phyloP scores from a whole-genome alignment of 1,284 basidiomycete genomes.

The Melampsora americana region DNA sequence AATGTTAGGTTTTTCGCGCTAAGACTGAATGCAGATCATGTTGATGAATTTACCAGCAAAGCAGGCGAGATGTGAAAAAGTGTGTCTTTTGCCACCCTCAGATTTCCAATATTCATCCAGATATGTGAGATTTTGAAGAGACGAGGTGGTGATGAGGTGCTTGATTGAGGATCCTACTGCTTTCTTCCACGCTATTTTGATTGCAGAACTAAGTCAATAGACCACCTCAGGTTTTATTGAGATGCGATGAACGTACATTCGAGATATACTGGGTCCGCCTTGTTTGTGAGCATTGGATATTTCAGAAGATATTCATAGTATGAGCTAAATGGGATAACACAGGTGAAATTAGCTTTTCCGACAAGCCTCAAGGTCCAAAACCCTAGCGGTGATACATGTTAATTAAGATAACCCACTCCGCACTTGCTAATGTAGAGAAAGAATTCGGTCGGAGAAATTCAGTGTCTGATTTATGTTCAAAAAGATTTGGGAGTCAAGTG shows the following conservation, averaged over 20 bases:
- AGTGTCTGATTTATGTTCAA: too few species aligned
- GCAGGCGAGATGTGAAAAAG: conserved; percentile 42
- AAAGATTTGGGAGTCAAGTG: too few species aligned
- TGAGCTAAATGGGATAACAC: conserved; percentile 15
- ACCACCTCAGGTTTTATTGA: neutral
- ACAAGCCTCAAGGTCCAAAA: neutral
- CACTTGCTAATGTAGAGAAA: conserved; percentile 8
- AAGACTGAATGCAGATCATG: neutral
- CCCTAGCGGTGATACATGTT: neutral
- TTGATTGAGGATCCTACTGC: conserved; percentile 42
- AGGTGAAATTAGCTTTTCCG: too few species aligned
- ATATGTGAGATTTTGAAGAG: conserved; percentile 25
- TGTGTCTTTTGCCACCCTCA: neutral
- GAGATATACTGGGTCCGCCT: conserved; percentile 23
- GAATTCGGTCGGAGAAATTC: neutral
- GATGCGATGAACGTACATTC: neutral
- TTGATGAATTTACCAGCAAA: conserved; percentile 17
- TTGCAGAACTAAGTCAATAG: neutral
- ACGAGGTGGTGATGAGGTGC: conserved; percentile 19
- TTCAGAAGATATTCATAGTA: conserved; percentile 43
- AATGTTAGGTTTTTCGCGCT: neutral
- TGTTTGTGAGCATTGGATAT: conserved; percentile 36
- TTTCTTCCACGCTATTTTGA: conserved; percentile 22
- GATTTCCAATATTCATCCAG: conserved; percentile 14
- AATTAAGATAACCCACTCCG: conserved; percentile 11